Base-by-base conservation (phyloP, 1,284 basidiomycete genomes). In the Lignosus rhinocerotis region DNA sequence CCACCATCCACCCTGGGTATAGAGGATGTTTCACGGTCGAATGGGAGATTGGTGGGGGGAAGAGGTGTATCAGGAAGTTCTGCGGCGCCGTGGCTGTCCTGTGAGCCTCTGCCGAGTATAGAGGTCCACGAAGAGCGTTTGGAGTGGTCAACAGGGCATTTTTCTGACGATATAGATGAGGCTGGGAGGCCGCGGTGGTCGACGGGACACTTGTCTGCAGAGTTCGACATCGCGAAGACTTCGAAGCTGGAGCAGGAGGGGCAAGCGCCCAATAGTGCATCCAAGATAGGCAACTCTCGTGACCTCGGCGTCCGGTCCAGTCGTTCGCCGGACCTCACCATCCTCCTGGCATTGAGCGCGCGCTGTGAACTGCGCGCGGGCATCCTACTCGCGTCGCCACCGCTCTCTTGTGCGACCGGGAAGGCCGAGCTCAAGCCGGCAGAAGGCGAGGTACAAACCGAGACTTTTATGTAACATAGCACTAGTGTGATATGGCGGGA, bases 21-120 rank as follows among this genome's bases (percentile, higher is more conserved):
- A 14, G 93, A 92, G 6, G 96, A 98, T 31, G 86, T 80, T 69
- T 93, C 90, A 60, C 96, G 87, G 10, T 90, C 82, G 9, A 76
- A 80, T 10, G 86, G 87, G 60, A 90, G 77, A 54, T 75, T 60
- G 43, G 67, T 50, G 41, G 66, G 62, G 46, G 68, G 53, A 64
- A 53, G 48, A 66, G 53, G 61, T 31, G 73, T 67, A 48, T 71
- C 59, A 12, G 62, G 62, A 32, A 58, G 55, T 44, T 64, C 62
- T 39, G 62, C 62, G 12, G 62, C 62, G 38, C 55, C 62, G 36
- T 58, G 62, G 44, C 56, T 56, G 51, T 61, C 59, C 43, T 56
- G 47, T 73, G 64, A 55, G 69, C 62, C 56, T 71, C 63, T 58
- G 55, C 61, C 32, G 73, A 57, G 74, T 41, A 85, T 69, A 49